Base-by-base conservation (phyloP, 23 red algal species). In the Pyropia haitanensis region DNA sequence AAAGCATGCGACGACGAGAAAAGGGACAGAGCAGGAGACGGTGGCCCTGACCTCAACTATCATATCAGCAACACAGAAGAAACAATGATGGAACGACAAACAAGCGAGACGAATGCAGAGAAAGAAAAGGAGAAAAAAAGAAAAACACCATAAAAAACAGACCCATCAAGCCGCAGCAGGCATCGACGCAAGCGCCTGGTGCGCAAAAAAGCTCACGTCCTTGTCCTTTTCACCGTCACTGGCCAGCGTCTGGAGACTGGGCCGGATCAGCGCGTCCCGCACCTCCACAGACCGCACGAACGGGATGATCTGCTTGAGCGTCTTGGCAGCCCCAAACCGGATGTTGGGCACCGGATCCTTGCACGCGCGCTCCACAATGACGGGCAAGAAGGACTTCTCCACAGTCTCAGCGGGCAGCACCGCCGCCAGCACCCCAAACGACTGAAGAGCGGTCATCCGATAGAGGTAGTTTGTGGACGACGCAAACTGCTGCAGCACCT, bases 311-410 rank as follows among this genome's bases (percentile, higher is more conserved):
- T 62, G 60, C 31, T 82, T 73, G 19, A 85, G 68, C 48, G 79
- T 97, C 58, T 97, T 97, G 17, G 93, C 93, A 27, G 93, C 73
- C 16, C 71, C 87, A 79, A 97, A 88, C 30, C 93, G 78, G 2
- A 97, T 71, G 63, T 97, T 97, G 14, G 93, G 76, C 29, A 97
- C 93, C 21, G 93, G 79, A 78, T 97, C 93, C 48, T 63, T 44
- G n/a, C 60, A 87, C 48, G 85, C 93, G 32, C 78, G 62, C 21
- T 97, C 84, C 18, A 81, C 67, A 3, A 97, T 57, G 50, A 90
- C 71, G 3, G 93, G 80, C 30, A 97, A 56, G 64, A 97, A 89
- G 25, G 61, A 60, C 56, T 85, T 72, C 62, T 97, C 93, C 18
- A 85, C 72, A 63, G 70, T 84, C 22, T 83, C 78, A 2, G 71